Evolutionary conservation across 1,284 basidiomycete genomes (phyloP).

Genomic region (Trametes hirsuta): DNA sequence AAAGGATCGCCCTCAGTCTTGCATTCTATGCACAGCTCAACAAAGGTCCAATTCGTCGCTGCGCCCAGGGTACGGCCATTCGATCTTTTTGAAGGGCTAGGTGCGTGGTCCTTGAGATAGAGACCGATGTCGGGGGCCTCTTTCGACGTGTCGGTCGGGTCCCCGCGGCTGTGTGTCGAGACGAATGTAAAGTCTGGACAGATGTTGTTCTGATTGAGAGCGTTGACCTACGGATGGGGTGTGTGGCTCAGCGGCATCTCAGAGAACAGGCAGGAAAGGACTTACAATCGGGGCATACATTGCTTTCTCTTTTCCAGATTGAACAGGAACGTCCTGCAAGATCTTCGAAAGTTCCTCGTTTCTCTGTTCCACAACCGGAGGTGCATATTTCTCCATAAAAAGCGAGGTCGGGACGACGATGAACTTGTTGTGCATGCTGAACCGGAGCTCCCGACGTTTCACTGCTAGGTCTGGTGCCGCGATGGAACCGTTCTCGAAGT

Average conservation of each 20-base stretch:
- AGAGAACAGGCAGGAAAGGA: not conserved
- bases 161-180: not conserved
- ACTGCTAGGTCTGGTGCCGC: not conserved
- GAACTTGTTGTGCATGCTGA: not conserved
- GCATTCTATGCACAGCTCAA: not conserved
- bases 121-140: not conserved
- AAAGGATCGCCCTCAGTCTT: not conserved
- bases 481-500: too few species aligned
- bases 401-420: not conserved
- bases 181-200: not conserved
- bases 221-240: not conserved
- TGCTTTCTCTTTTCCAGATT: not conserved
- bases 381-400: not conserved
- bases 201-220: not conserved
- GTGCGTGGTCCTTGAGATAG: not conserved
- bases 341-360: not conserved
- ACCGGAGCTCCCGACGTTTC: not conserved
- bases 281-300: not conserved
- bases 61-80: not conserved
- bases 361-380: not conserved
- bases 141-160: not conserved
- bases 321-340: not conserved
- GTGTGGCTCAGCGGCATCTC: not conserved
- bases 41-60: not conserved
- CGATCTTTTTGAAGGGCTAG: not conserved